Percentiles rank a stretch among this genome's conserved stretches.
Evolutionary conservation across 2,329 filamentous ascomycete species (phyloP).

Genomic region (Trichoderma koningiopsis): DNA sequence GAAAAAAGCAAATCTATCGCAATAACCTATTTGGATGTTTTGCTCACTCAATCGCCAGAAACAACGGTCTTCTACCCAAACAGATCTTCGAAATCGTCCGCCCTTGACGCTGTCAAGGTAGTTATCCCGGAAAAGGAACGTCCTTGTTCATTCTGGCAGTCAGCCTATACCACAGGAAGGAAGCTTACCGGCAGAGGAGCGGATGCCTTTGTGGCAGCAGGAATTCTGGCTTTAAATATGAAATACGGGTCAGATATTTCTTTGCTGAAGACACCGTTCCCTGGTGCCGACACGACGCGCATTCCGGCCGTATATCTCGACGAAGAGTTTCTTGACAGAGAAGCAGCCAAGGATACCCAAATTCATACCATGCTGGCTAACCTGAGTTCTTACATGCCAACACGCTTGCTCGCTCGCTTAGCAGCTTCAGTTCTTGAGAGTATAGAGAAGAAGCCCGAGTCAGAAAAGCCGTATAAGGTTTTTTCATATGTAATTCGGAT

Average conservation of each 20-base stretch:
- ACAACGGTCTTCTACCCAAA: background rate
- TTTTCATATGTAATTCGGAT: background rate
- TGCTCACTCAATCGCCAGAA: background rate
- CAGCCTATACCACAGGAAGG: background rate
- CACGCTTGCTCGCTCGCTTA: background rate
- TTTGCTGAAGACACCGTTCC: constrained; percentile 3
- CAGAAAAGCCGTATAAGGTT: background rate
- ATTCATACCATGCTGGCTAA: background rate
- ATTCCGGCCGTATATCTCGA: constrained; percentile 23
- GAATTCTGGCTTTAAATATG: constrained; percentile 6
- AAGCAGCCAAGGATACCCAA: background rate
- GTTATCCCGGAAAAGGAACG: background rate
- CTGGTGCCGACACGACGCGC: background rate
- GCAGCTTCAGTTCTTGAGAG: constrained; percentile 11
- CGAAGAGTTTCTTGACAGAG: constrained; percentile 22
- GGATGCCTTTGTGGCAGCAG: constrained; percentile 15
- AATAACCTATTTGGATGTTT: constrained; percentile 8
- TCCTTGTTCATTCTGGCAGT: background rate
- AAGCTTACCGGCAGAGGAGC: background rate
- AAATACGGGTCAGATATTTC: background rate
- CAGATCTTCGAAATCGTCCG: background rate
- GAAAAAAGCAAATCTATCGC: background rate
- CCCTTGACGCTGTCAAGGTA: background rate
- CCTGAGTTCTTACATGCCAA: background rate
- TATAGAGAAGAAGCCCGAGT: background rate